phyloP scores from a whole-genome alignment of 1,284 basidiomycete genomes.

The Fomitopsis pinicola region DNA sequence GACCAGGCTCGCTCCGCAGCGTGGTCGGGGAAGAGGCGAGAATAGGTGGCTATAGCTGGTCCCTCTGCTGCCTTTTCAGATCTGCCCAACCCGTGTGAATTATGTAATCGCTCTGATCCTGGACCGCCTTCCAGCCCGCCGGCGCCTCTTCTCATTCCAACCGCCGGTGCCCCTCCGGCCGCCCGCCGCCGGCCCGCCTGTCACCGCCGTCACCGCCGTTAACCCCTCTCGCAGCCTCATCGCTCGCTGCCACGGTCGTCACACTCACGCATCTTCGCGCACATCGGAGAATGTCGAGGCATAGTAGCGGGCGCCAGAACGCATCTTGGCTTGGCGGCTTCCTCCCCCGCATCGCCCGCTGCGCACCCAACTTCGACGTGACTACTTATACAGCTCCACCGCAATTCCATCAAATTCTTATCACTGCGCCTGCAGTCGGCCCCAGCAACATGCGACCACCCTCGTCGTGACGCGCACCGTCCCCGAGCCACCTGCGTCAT shows the following conservation, averaged over 20 bases:
- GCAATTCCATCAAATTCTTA: not conserved
- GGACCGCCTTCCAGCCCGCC: not conserved
- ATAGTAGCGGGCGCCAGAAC: not conserved
- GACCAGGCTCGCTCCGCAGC: conserved; percentile 28
- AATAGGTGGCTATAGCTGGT: not conserved
- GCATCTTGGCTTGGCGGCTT: conserved; percentile 1
- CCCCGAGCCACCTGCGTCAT: not conserved
- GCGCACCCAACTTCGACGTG: not conserved
- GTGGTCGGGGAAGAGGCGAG: conserved; percentile 13
- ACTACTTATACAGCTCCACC: not conserved
- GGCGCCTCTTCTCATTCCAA: not conserved
- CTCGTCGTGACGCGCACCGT: not conserved
- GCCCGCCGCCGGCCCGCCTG: not conserved
- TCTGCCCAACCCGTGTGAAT: conserved; percentile 10
- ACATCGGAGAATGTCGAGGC: not conserved
- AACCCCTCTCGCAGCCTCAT: not conserved
- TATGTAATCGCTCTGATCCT: not conserved
- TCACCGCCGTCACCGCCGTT: not conserved
- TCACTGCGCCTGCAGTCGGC: not conserved
- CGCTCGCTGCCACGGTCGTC: not conserved
- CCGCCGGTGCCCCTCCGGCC: not conserved
- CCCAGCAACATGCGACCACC: not conserved
- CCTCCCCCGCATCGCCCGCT: not conserved
- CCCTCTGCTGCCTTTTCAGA: conserved; percentile 7
- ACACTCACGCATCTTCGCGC: too few relatives aligned